phyloP scores from a whole-genome alignment of 2,329 filamentous ascomycete genomes.

The Colletotrichum plurivorum region DNA sequence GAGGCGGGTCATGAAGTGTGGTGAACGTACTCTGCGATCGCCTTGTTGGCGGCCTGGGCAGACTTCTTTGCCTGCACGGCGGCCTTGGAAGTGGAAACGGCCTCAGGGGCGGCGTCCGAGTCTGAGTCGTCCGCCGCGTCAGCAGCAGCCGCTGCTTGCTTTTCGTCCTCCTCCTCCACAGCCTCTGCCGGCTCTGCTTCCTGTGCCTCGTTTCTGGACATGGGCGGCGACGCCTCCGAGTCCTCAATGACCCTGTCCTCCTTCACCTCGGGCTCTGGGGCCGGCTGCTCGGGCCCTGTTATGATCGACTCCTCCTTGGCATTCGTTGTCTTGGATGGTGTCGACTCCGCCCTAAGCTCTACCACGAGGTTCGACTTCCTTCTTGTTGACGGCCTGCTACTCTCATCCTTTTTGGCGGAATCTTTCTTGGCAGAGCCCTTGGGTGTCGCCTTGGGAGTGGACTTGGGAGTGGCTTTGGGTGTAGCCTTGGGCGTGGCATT shows the following conservation, averaged over 20 bases:
- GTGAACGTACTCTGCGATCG: slow-evolving; percentile 63
- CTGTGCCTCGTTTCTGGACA: slow-evolving; percentile 15
- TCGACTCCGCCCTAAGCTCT: slow-evolving; percentile 28
- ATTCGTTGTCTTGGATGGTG: slow-evolving; percentile 1
- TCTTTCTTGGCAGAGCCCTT: slow-evolving; percentile 26
- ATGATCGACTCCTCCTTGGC: slow-evolving; percentile 25
- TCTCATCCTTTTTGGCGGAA: slow-evolving; percentile 31
- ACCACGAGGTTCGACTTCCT: slow-evolving; percentile 33
- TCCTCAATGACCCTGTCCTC: slow-evolving; percentile 35
- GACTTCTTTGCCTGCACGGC: slow-evolving; percentile 62
- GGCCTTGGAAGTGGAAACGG: slow-evolving; percentile 66
- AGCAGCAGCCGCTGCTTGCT: slow-evolving; percentile 51
- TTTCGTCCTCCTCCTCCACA: slow-evolving; percentile 36
- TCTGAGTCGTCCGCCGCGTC: slow-evolving; percentile 60
- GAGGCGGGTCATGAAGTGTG: too few species aligned
- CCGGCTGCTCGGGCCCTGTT: slow-evolving; percentile 37
- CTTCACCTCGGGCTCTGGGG: slow-evolving; percentile 37
- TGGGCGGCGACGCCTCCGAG: slow-evolving; percentile 28
- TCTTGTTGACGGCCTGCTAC: slow-evolving; percentile 23
- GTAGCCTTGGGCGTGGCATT: slow-evolving; percentile 43
- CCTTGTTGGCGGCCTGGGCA: slow-evolving; percentile 62
- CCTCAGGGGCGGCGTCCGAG: slow-evolving; percentile 70
- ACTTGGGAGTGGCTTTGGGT: slow-evolving; percentile 29
- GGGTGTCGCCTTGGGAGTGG: slow-evolving; percentile 14
- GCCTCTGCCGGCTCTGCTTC: slow-evolving; percentile 1